A percentile compares a stretch with the other conserved stretches of the same genome.
phyloP scores from a whole-genome alignment of 2,329 filamentous ascomycete genomes.

The Verticillium albo-atrum region DNA sequence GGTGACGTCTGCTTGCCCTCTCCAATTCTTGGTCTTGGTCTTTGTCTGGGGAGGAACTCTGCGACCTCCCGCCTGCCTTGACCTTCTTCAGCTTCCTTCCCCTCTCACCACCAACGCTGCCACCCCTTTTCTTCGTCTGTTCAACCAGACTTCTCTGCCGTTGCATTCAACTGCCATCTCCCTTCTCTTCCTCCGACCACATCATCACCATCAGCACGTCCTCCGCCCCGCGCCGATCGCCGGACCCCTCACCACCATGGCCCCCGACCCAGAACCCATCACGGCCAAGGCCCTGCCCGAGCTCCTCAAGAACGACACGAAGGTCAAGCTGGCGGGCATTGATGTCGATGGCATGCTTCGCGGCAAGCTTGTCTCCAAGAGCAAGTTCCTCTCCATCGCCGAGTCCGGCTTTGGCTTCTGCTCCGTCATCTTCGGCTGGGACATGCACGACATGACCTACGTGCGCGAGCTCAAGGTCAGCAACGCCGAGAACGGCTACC shows the following conservation, averaged over 20 bases:
- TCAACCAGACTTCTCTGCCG: not conserved
- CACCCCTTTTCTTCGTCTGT: not conserved
- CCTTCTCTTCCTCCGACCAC: not conserved
- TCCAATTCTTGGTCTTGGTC: not conserved
- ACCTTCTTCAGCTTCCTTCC: no score
- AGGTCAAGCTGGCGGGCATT: constrained; percentile 83
- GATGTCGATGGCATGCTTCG: constrained; percentile 85
- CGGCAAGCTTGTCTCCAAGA: constrained; percentile 88
- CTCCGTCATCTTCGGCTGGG: constrained; percentile 92
- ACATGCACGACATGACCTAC: constrained; percentile 94
- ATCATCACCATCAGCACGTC: not conserved
- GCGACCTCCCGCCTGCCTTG: not conserved
- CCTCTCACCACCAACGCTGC: not conserved
- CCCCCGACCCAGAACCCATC: constrained; percentile 23
- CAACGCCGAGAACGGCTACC: constrained; percentile 87
- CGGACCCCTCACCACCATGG: not conserved
- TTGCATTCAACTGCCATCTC: not conserved
- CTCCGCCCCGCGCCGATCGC: not conserved
- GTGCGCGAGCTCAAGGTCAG: constrained; percentile 79
- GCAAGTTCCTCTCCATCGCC: constrained; percentile 85
- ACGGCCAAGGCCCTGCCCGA: constrained; percentile 62
- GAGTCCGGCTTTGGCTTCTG: constrained; percentile 85
- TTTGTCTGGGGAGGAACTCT: not conserved
- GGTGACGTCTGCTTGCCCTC: not conserved
- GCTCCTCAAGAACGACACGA: constrained; percentile 65